Conservation (phyloP, 2,329 filamentous ascomycete genomes). For the Periglandula ipomoeae region DNA sequence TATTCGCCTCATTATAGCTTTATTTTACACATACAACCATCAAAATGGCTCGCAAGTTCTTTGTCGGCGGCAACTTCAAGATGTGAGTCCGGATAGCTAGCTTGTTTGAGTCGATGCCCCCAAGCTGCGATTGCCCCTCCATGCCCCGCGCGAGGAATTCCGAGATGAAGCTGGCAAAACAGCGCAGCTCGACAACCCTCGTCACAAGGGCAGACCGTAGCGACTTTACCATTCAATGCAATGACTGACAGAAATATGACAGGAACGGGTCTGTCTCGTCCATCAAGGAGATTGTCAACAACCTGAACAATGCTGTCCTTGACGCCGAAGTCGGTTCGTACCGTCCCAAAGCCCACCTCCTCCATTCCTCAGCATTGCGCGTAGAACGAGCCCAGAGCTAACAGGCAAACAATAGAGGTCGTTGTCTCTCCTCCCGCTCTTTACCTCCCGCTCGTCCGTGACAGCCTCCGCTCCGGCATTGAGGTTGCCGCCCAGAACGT, state of each 20-base stretch:
- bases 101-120: background rate
- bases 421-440: constrained; percentile 86
- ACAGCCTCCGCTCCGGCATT: constrained; percentile 65
- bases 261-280: constrained; percentile 91
- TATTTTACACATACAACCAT: background rate
- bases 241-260: constrained; percentile 8
- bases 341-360: constrained; percentile 3
- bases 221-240: background rate
- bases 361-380: background rate
- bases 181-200: constrained; percentile 14
- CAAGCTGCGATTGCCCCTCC: constrained; percentile 16
- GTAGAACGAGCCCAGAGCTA: background rate
- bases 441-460: constrained; percentile 81
- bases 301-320: constrained; percentile 78
- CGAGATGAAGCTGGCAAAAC: constrained; percentile 17
- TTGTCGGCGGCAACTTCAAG: constrained; percentile 99
- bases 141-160: constrained; percentile 11
- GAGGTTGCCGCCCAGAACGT: constrained; percentile 94
- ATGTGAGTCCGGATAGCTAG: constrained; percentile 56
- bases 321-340: constrained; percentile 64
- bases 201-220: background rate
- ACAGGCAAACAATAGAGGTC: constrained; percentile 54
- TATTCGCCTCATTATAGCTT: background rate
- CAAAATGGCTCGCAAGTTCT: constrained; percentile 85
- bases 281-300: constrained; percentile 83